Conservation (phyloP, 148 eudicot species). For the Fagopyrum homotropicum region DNA sequence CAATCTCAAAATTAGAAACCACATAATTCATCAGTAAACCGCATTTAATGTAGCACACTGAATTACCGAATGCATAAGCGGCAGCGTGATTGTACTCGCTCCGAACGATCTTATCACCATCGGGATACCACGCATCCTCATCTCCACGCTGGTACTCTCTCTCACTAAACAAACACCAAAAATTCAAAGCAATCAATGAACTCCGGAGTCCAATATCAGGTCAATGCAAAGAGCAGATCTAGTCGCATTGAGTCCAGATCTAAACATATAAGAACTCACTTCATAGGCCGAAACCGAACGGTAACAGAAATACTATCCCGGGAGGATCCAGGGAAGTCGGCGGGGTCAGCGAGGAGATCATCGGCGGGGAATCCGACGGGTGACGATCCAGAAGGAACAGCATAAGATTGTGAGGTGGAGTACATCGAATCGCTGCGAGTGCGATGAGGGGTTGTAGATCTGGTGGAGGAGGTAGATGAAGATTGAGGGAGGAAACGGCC, state of each 20-base stretch:
- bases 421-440: conserved; percentile 30
- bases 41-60: not conserved
- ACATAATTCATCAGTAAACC: conserved; percentile 2
- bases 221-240: conserved; percentile 4
- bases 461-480: conserved; percentile 36
- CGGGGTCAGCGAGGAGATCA: conserved; percentile 38
- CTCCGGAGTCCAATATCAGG: conserved; percentile 6
- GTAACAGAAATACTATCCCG: conserved; percentile 93
- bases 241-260: conserved; percentile 5
- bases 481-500: conserved; percentile 61
- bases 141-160: conserved; percentile 83
- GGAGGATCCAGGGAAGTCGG: conserved; percentile 40
- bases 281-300: conserved; percentile 85
- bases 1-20: conserved; percentile 8
- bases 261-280: conserved; percentile 24
- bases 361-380: conserved; percentile 64
- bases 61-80: conserved; percentile 78
- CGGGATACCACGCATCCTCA: conserved; percentile 88
- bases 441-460: conserved; percentile 51
- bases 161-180: conserved; percentile 43
- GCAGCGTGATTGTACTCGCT: conserved; percentile 79
- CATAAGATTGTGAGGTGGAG: conserved; percentile 22
- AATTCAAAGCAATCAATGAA: conserved; percentile 16
- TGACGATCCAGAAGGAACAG: conserved; percentile 28
- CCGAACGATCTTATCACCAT: conserved; percentile 79